These are phyloP conservation scores for Irpex lacteus DNA, from an alignment of 1,284 basidiomycete species.

Conservation along the genomic window DNA sequence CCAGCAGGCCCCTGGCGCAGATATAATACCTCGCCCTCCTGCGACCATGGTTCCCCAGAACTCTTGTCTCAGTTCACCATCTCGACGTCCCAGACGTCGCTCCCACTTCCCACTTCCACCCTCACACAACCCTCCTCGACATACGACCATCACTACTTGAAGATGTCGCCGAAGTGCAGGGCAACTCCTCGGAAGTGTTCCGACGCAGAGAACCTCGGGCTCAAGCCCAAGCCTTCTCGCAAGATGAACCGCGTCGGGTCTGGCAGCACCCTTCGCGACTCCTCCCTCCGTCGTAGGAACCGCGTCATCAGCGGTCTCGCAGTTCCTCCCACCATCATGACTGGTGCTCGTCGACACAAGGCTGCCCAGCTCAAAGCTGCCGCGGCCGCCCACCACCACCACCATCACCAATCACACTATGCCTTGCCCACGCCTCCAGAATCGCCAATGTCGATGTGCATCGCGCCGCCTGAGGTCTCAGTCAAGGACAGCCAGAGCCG, in stretches of 20 bases:
- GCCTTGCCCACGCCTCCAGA: slow-evolving; percentile 13
- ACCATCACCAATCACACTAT: background rate
- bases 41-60: background rate
- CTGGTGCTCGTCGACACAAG: slow-evolving; percentile 1
- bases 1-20: background rate
- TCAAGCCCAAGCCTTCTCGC: slow-evolving; percentile 2
- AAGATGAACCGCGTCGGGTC: slow-evolving; percentile 8
- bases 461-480: background rate
- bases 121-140: background rate
- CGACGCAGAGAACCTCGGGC: slow-evolving; percentile 14
- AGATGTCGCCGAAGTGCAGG: slow-evolving; percentile 1
- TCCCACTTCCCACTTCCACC: background rate
- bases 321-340: background rate
- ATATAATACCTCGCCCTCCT: slow-evolving; percentile 4
- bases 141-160: background rate
- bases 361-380: background rate
- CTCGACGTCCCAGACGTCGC: background rate
- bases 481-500: background rate
- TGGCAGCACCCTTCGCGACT: slow-evolving; percentile 6
- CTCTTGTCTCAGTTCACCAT: background rate
- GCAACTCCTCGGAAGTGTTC: slow-evolving; percentile 10
- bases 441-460: slow-evolving; percentile 5
- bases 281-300: slow-evolving; percentile 11
- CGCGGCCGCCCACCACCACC: background rate
- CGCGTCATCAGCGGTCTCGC: slow-evolving; percentile 12